Evolutionary conservation across 2,329 filamentous ascomycete species (phyloP), one percentile per base, ranked within the genome.

Genomic region (Lachnellula occidentalis): DNA sequence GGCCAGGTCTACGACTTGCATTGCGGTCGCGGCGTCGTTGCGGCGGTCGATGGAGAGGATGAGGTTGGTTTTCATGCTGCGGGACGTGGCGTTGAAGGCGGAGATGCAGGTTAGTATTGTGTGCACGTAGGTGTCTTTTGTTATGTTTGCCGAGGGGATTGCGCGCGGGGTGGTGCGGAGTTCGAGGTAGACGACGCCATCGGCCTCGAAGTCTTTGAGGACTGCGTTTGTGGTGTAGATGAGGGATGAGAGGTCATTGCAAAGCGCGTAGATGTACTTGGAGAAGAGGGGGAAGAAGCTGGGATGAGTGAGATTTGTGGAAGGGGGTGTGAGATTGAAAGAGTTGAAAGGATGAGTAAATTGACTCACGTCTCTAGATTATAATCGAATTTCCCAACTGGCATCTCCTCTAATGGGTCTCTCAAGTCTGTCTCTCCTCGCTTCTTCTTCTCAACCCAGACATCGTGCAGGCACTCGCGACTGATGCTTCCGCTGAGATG

Each of bases 281-380:
- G 84, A 86, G 72, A 92, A 92, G 15, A 91, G 76, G 2, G 84
- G 84, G 66, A 92, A 91, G 78, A 91, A 90, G 41, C 87, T 87
- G 45, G 39, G 15, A 9, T n/a, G 24, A 48, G 24, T 12, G 42
- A 34, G 36, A 9, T 17, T 36, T 31, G 19, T 36, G 21, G 36
- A 27, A 42, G 34, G 49, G 14, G 17, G 9, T 31, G 8, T 21
- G 14, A 53, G 11, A 8, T 22, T 9, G 48, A 6, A 37, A 53
- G 41, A 47, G 14, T 17, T 45, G 43, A 53, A 57, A 61, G 27
- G 8, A 9, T 27, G 8, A 9, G 27, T 8, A 2, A 27, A 27
- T 27, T 27, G 27, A 27, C 75, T 69, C 74, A 89, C 85, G 81
- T 86, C 57, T 82, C 75, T 45, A 90, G 72, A 61, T 88, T 78